Evolutionary conservation across 2,329 filamentous ascomycete genomes (phyloP).

Genomic region (Neonectria neomacrospora): DNA sequence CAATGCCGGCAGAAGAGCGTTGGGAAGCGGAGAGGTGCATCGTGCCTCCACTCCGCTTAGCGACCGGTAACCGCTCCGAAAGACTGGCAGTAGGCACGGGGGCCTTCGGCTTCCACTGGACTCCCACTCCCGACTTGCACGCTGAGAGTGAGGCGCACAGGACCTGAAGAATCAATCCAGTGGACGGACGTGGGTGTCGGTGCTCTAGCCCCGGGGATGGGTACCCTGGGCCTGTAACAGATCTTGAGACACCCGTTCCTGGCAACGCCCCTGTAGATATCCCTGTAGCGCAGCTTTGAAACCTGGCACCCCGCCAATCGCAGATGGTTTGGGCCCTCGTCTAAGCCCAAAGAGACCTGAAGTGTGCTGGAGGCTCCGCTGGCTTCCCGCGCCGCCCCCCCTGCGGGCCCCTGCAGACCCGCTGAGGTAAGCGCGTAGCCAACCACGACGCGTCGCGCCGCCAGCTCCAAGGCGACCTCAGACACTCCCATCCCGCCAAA

Average conservation of each 20-base stretch:
- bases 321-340: constrained; percentile 11
- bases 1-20: constrained; percentile 6
- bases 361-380: constrained; percentile 30
- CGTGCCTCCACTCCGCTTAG: background rate
- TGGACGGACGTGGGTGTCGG: constrained; percentile 20
- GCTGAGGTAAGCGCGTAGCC: constrained; percentile 26
- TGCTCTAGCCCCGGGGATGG: background rate
- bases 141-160: constrained; percentile 6
- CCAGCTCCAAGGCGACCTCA: constrained; percentile 42
- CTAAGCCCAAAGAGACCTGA: constrained; percentile 42
- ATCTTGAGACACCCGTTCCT: constrained; percentile 53
- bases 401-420: constrained; percentile 32
- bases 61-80: background rate
- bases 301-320: constrained; percentile 35
- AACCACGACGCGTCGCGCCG: constrained; percentile 37
- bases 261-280: constrained; percentile 24
- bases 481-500: constrained; percentile 38
- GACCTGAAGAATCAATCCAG: constrained; percentile 21
- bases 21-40: constrained; percentile 3
- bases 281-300: constrained; percentile 31
- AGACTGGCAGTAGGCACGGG: background rate
- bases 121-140: constrained; percentile 17
- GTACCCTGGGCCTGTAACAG: constrained; percentile 52
- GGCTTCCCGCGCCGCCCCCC: constrained; percentile 37
- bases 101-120: constrained; percentile 28